Conservation (phyloP, 345 rosid species). For the Anastatica hierochuntica region DNA sequence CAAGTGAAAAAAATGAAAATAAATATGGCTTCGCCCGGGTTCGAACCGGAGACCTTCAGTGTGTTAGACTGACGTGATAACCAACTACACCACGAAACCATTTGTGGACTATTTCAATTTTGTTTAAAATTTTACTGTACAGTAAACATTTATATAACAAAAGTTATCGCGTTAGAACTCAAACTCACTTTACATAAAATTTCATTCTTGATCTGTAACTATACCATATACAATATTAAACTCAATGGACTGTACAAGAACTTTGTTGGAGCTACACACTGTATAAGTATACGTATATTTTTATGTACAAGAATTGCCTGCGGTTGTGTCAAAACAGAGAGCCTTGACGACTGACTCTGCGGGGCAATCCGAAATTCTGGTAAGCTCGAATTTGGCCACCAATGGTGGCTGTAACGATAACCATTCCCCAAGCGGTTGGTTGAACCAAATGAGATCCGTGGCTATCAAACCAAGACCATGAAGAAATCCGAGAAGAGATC, state of each 20-base stretch:
- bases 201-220: not conserved
- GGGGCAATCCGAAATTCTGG: slow-evolving; percentile 83
- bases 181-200: too few species aligned
- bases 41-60: slow-evolving; percentile 93
- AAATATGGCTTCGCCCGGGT: slow-evolving; percentile 64
- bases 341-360: slow-evolving; percentile 53
- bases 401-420: slow-evolving; percentile 75
- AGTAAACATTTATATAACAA: too few species aligned
- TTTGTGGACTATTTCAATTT: too few species aligned
- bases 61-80: slow-evolving; percentile 97
- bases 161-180: too few species aligned
- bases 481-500: slow-evolving; percentile 36
- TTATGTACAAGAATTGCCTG: not conserved
- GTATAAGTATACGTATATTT: not conserved
- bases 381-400: slow-evolving; percentile 76
- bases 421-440: slow-evolving; percentile 91
- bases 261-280: not conserved
- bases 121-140: too few species aligned
- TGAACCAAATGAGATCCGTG: slow-evolving; percentile 36
- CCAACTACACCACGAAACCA: slow-evolving; percentile 94
- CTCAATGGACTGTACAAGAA: slow-evolving; percentile 8
- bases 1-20: not conserved
- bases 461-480: slow-evolving; percentile 65
- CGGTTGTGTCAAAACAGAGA: slow-evolving; percentile 29
- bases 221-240: not conserved